phyloP scores from a whole-genome alignment of 192 early-diverging fungal species.

The Obelidium mucronatum region DNA sequence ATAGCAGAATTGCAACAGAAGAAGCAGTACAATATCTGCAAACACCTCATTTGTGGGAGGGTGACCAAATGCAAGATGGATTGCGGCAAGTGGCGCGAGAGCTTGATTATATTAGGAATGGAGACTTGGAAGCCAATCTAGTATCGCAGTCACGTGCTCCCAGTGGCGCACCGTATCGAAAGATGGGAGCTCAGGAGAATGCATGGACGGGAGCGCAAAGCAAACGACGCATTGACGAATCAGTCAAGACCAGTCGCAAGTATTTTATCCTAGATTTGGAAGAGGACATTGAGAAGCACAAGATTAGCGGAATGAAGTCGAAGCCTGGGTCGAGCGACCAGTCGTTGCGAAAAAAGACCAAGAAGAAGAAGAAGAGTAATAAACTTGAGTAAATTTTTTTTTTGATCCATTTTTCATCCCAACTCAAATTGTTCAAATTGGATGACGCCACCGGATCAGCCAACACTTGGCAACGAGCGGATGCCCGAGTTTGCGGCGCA shows the following conservation, averaged over 20 bases:
- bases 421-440: no score
- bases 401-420: no score
- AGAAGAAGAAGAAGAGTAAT: no score
- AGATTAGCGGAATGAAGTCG: neutral
- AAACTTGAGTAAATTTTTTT: no score
- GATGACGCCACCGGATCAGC: no score
- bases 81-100: conserved; percentile 26
- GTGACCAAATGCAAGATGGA: conserved; percentile 32
- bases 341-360: neutral
- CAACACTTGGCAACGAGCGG: no score
- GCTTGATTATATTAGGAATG: conserved; percentile 42
- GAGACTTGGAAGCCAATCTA: neutral
- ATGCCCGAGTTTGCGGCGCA: no score
- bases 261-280: conserved; percentile 19
- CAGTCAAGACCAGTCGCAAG: conserved; percentile 3
- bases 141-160: neutral
- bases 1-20: conserved; percentile 2
- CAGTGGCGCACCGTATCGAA: neutral
- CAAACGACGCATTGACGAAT: conserved; percentile 1
- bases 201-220: neutral
- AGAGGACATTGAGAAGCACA: conserved; percentile 4
- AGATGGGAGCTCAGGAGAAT: neutral
- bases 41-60: conserved; percentile 12
- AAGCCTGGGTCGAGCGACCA: no score
- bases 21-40: conserved; percentile 29